Percentiles rank a stretch among this genome's conserved stretches.
phyloP scores from a whole-genome alignment of 1,284 basidiomycete species.

The Naganishia cerealis region DNA sequence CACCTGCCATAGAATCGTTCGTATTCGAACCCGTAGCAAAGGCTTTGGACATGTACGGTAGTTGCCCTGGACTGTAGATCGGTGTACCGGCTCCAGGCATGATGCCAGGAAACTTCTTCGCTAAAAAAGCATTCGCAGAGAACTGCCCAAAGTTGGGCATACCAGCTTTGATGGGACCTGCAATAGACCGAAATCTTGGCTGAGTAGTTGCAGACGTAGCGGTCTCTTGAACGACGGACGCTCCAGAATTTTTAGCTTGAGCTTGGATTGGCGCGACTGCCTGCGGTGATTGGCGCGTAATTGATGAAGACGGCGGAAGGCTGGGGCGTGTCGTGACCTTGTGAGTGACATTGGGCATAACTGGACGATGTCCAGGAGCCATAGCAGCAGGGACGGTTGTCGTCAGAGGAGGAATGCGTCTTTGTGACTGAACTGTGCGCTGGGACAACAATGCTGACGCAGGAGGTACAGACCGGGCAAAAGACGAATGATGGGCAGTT shows the following conservation, averaged over 20 bases:
- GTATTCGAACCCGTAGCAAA: not conserved
- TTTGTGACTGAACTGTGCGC: not conserved
- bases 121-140: constrained; percentile 23
- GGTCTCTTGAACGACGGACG: not conserved
- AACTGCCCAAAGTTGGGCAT: constrained; percentile 26
- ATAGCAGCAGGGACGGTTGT: not conserved
- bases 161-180: constrained; percentile 24
- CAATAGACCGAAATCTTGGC: constrained; percentile 18
- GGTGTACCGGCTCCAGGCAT: constrained; percentile 23
- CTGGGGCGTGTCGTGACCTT: not conserved
- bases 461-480: not conserved
- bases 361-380: not conserved
- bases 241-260: not conserved
- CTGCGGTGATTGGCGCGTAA: not conserved
- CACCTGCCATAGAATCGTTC: not conserved
- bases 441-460: not conserved
- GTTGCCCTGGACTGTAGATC: constrained; percentile 24
- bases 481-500: not conserved
- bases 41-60: constrained; percentile 25
- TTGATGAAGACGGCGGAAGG: not conserved
- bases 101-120: constrained; percentile 22
- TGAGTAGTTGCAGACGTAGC: not conserved
- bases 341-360: not conserved
- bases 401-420: not conserved
- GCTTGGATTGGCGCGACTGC: not conserved